A percentile compares a stretch with the other conserved stretches of the same genome.
These are phyloP conservation scores for Chaetoceros tenuissimus DNA, from an alignment of 108 stramenopile species.

Conservation along the genomic window DNA sequence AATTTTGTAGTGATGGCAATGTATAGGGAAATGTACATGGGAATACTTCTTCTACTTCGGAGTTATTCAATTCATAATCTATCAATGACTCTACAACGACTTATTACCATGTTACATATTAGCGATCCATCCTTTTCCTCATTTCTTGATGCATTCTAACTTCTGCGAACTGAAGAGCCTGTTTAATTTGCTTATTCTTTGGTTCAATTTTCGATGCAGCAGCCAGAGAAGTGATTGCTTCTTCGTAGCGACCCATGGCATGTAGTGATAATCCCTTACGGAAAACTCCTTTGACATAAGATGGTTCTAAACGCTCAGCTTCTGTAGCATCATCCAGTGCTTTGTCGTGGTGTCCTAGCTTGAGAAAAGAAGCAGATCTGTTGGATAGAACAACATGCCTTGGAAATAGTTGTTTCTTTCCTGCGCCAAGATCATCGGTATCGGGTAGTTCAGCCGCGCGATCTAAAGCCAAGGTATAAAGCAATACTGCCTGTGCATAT, in stretches of 20 bases:
- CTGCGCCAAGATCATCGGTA: constrained; percentile 5
- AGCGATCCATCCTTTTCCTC: constrained; percentile 57
- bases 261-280: constrained; percentile 81
- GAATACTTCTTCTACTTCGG: too few species aligned
- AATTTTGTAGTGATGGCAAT: too few species aligned
- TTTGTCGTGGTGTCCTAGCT: constrained; percentile 88
- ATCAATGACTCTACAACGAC: too few species aligned
- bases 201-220: constrained; percentile 80
- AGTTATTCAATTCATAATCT: too few species aligned
- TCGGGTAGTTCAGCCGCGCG: constrained; percentile 74
- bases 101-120: too few species aligned
- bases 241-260: constrained; percentile 76
- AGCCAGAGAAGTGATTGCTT: constrained; percentile 67
- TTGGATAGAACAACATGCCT: constrained; percentile 74
- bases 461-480: constrained; percentile 79
- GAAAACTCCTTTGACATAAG: constrained; percentile 82
- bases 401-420: constrained; percentile 41
- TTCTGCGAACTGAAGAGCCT: constrained; percentile 87
- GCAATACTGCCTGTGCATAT: constrained; percentile 81
- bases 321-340: constrained; percentile 68
- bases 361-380: constrained; percentile 80
- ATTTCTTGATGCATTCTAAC: constrained; percentile 78
- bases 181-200: constrained; percentile 88
- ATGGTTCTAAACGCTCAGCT: constrained; percentile 48
- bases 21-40: too few species aligned